Evolutionary conservation across 306 rosid genomes (phyloP).

Genomic region (Glycine latifolia): DNA sequence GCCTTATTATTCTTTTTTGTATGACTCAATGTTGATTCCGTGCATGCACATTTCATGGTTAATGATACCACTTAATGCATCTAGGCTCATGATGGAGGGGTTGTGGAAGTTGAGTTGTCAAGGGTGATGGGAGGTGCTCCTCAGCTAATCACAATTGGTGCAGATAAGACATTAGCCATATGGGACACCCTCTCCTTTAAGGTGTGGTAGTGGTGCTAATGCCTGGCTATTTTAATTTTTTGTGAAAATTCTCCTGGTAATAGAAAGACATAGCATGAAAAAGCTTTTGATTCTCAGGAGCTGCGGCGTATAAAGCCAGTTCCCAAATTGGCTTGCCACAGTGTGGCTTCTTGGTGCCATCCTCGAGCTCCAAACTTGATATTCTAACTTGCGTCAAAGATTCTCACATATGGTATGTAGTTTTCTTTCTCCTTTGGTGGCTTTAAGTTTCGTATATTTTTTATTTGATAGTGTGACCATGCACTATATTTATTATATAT

Average conservation of each 20-base stretch:
- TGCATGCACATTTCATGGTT: slow-evolving; percentile 33
- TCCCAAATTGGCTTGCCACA: slow-evolving; percentile 94
- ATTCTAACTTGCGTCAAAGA: slow-evolving; percentile 97
- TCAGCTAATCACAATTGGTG: slow-evolving; percentile 97
- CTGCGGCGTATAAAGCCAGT: slow-evolving; percentile 97
- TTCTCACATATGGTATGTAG: slow-evolving; percentile 86
- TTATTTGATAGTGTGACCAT: background rate
- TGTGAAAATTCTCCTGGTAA: slow-evolving; percentile 28
- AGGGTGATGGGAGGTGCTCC: slow-evolving; percentile 97
- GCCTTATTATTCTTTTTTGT: slow-evolving; percentile 22
- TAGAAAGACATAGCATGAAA: slow-evolving; percentile 46
- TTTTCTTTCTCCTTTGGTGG: slow-evolving; percentile 37
- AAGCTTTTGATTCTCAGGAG: slow-evolving; percentile 66
- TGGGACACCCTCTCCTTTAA: slow-evolving; percentile 97
- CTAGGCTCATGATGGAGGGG: slow-evolving; percentile 98
- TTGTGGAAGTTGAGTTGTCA: slow-evolving; percentile 96
- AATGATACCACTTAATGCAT: slow-evolving; percentile 45
- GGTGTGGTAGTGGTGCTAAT: slow-evolving; percentile 55
- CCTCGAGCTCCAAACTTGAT: slow-evolving; percentile 99
- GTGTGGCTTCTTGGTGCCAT: slow-evolving; percentile 99
- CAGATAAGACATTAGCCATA: slow-evolving; percentile 95
- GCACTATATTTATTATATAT: too few relatives aligned
- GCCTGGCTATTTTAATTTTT: slow-evolving; percentile 27
- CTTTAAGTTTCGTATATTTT: slow-evolving; percentile 30
- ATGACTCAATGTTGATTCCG: slow-evolving; percentile 21